Conservation (phyloP, 148 eudicot species). For the Rhododendron henanense region DNA sequence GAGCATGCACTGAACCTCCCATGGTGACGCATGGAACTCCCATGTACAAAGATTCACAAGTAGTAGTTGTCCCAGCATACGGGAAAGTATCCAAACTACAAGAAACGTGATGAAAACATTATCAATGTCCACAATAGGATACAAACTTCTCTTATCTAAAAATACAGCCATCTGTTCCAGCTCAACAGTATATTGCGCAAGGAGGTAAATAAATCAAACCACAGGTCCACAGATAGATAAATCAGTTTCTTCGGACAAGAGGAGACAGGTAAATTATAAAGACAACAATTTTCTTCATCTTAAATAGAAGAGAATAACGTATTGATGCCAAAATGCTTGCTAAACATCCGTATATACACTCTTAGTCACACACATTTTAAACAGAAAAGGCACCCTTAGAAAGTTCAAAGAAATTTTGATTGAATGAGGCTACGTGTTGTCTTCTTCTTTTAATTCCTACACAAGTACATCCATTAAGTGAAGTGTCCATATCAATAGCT, state of each 20-base stretch:
- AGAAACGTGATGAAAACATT: conserved; percentile 14
- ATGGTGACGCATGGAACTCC: conserved; percentile 97
- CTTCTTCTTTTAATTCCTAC: background rate
- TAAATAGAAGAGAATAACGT: background rate
- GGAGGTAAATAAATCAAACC: conserved; percentile 1
- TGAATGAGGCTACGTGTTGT: background rate
- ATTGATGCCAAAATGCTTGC: background rate
- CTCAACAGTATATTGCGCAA: background rate
- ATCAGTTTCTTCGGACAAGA: background rate
- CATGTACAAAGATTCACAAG: conserved; percentile 96
- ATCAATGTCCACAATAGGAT: conserved; percentile 4
- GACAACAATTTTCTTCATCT: background rate
- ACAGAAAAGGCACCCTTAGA: background rate
- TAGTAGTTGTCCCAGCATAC: conserved; percentile 97
- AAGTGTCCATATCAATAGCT: background rate
- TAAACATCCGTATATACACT: background rate
- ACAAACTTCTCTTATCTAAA: background rate
- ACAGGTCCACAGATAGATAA: background rate
- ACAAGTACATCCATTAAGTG: background rate
- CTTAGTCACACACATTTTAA: background rate
- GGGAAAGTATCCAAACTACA: conserved; percentile 98
- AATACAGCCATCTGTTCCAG: background rate
- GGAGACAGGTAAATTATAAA: background rate
- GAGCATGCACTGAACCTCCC: conserved; percentile 96
- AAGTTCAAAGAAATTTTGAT: background rate